Evolutionary conservation across 2,329 filamentous ascomycete genomes (phyloP), one percentile per base, ranked within the genome.

Genomic region (Ophiocordyceps robertsii): DNA sequence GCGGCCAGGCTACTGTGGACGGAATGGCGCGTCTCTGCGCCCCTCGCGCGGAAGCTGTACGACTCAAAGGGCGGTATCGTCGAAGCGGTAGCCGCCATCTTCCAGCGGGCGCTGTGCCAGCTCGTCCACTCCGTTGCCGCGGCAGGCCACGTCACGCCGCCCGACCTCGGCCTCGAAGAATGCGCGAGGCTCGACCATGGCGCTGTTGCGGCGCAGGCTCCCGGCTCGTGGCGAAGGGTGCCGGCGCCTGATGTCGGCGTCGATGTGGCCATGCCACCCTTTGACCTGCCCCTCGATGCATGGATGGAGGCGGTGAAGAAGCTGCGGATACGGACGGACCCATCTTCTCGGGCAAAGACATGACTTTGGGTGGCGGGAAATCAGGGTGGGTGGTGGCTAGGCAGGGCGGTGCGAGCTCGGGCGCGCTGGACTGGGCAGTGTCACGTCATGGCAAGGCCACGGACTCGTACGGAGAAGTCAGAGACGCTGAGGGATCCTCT

Each of bases 1-100:
- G 57, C 58, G 6, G 44, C 51, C 9, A 47, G 56, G 32, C 59
- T 53, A 24, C 46, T 63, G 13, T 53, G 53, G 52, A 55, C 54
- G 38, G 59, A 61, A 48, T 55, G 55, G 51, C 53, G 44, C 29
- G 40, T 44, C 17, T 48, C 49, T 12, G 42, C 39, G 6, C 38
- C 29, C 5, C 17, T 36, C 16, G 38, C 39, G 10, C 29, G 27
- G 21, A 37, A 29, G 11, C 37, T 19, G 9, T 11, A 29, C 2
- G 6, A 27, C 16, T 41, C 27, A 16, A 29, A 36, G 27, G 35
- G 37, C 7, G 29, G 12, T 27, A 31, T 12, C 14, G 13, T 38
- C 13, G 44, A 43, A 14, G 33, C 27, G 9, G 19, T 51, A 29
- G 44, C 27, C 3, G 29, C 27, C 3, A 8, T 42, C 8, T 52